A percentile compares a stretch with the other conserved stretches of the same genome.
phyloP scores from a whole-genome alignment of 2,329 filamentous ascomycete species.

The Colletotrichum coccodes region DNA sequence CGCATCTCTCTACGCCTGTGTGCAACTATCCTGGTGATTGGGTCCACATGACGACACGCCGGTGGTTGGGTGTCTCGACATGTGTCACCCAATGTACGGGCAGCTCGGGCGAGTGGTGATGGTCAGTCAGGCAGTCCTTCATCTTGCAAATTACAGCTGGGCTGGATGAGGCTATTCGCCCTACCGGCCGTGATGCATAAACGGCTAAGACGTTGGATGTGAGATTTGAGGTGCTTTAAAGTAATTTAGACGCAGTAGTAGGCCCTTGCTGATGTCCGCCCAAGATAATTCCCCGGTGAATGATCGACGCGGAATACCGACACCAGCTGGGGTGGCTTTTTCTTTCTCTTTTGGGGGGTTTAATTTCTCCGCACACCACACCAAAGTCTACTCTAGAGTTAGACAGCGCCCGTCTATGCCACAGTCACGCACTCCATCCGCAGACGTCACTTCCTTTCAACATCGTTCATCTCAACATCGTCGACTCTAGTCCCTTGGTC shows the following conservation, averaged over 20 bases:
- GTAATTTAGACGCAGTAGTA: neutral
- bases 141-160: neutral
- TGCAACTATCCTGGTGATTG: neutral
- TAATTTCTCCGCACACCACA: constrained; percentile 13
- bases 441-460: neutral
- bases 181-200: neutral
- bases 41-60: too few species aligned
- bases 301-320: constrained; percentile 7
- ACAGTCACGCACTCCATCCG: neutral
- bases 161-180: neutral
- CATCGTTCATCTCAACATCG: constrained; percentile 17
- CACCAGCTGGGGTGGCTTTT: neutral
- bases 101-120: neutral
- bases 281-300: neutral
- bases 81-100: neutral
- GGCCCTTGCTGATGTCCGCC: neutral
- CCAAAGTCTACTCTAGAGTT: neutral
- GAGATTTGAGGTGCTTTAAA: neutral
- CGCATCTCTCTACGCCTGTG: neutral
- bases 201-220: too few species aligned
- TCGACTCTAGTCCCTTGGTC: neutral
- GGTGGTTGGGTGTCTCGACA: neutral
- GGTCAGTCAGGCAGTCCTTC: neutral
- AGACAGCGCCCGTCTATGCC: neutral
- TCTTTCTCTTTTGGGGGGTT: neutral